Conservation (phyloP, 108 stramenopile genomes). For the Craspedostauros australis region DNA sequence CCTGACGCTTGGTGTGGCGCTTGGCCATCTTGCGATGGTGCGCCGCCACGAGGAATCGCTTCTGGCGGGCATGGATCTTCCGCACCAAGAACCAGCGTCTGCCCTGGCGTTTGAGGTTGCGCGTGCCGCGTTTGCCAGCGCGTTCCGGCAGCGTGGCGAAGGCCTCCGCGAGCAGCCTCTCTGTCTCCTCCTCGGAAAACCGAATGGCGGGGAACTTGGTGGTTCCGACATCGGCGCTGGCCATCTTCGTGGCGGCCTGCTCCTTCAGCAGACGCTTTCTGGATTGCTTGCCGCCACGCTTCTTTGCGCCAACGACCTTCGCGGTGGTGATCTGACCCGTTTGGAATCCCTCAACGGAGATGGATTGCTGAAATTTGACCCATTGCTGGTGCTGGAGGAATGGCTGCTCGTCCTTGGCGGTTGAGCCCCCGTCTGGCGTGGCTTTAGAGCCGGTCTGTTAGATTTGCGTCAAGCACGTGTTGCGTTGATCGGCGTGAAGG, state of each 20-base stretch:
- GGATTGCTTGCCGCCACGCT: constrained; percentile 49
- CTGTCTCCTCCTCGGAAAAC: constrained; percentile 78
- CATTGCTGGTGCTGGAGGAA: constrained; percentile 67
- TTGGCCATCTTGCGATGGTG: constrained; percentile 70
- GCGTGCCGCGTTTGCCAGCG: constrained; percentile 72
- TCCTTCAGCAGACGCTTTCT: constrained; percentile 44
- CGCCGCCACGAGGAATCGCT: constrained; percentile 34
- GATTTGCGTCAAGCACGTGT: too few species aligned
- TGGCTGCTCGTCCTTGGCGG: constrained; percentile 9
- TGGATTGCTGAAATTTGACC: constrained; percentile 82
- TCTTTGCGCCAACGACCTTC: constrained; percentile 39
- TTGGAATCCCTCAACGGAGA: constrained; percentile 72
- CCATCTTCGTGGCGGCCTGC: constrained; percentile 1
- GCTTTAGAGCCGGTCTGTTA: too few species aligned
- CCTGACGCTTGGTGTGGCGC: constrained; percentile 35
- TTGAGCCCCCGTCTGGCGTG: too few species aligned
- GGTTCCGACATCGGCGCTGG: constrained; percentile 8
- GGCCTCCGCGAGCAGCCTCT: constrained; percentile 65
- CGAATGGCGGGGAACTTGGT: constrained; percentile 59
- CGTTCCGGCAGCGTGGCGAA: constrained; percentile 60
- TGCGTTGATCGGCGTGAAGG: too few species aligned
- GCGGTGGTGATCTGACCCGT: constrained; percentile 63
- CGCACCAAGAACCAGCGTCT: constrained; percentile 50
- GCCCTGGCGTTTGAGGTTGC: constrained; percentile 57
- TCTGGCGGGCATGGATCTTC: constrained; percentile 54